Percentiles rank a stretch among this genome's conserved stretches.
Conservation (phyloP, 371 early-diverging fungal genomes). For the Mucor racemosus region DNA sequence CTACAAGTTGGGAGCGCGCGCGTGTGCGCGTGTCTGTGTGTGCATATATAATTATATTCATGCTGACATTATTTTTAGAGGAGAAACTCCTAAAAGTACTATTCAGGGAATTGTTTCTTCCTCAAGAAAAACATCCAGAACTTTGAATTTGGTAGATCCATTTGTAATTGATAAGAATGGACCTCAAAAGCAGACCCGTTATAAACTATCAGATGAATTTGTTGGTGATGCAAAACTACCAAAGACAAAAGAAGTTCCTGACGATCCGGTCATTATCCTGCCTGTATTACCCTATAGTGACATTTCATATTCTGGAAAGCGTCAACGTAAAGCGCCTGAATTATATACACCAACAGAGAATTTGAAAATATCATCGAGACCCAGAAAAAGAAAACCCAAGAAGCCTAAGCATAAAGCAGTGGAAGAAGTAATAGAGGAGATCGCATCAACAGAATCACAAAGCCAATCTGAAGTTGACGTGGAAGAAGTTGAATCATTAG, state of each 20-base stretch:
- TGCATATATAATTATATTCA: neutral
- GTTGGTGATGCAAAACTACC: slow-evolving; percentile 42
- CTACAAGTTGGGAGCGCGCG: neutral
- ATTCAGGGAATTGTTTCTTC: slow-evolving; percentile 61
- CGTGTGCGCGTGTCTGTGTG: neutral
- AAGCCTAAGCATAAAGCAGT: slow-evolving; percentile 21
- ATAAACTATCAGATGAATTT: slow-evolving; percentile 48
- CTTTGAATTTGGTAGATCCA: slow-evolving; percentile 47
- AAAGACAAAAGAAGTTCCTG: slow-evolving; percentile 44
- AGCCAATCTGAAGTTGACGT: slow-evolving; percentile 24
- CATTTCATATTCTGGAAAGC: slow-evolving; percentile 27
- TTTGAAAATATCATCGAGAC: neutral
- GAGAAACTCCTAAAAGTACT: slow-evolving; percentile 60
- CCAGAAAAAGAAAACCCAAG: slow-evolving; percentile 12
- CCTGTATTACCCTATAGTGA: slow-evolving; percentile 27
- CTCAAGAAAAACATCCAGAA: slow-evolving; percentile 49
- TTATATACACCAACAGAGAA: slow-evolving; percentile 28
- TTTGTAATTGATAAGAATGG: slow-evolving; percentile 50
- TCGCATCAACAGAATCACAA: neutral
- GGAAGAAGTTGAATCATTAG: neutral
- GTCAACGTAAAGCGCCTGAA: slow-evolving; percentile 39
- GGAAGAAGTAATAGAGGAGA: neutral
- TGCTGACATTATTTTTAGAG: slow-evolving; percentile 28
- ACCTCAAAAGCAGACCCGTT: slow-evolving; percentile 46
- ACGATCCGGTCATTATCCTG: slow-evolving; percentile 47